Evolutionary conservation across 768 basidiomycete genomes (phyloP).

Genomic region (Dictyophora rubrovolvata): DNA sequence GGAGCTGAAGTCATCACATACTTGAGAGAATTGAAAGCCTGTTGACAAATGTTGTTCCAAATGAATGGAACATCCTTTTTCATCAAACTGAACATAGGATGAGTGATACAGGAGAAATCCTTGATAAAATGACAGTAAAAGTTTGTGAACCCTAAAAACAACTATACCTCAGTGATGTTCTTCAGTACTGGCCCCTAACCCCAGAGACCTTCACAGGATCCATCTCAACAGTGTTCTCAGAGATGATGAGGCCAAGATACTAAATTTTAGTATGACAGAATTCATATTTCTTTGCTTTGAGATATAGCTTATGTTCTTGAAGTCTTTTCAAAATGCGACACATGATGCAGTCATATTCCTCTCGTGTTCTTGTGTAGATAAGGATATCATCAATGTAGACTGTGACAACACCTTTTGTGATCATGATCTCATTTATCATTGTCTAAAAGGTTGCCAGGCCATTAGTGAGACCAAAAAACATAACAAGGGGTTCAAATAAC

Average conservation of each 20-base stretch:
- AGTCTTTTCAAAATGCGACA: background rate
- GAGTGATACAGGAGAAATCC: slow-evolving; percentile 17
- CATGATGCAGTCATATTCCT: slow-evolving; percentile 4
- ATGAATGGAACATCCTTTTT: slow-evolving; percentile 12
- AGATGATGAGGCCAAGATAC: background rate
- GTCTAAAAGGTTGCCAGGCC: slow-evolving; percentile 18
- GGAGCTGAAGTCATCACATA: slow-evolving; percentile 19
- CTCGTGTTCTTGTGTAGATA: slow-evolving; percentile 16
- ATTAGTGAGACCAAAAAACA: slow-evolving; percentile 20
- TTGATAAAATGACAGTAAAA: slow-evolving; percentile 34
- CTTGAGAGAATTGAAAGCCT: slow-evolving; percentile 5
- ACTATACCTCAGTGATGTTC: slow-evolving; percentile 22
- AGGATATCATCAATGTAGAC: slow-evolving; percentile 39
- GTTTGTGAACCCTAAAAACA: slow-evolving; percentile 36
- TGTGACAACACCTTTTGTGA: slow-evolving; percentile 26
- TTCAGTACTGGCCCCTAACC: background rate
- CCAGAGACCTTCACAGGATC: background rate
- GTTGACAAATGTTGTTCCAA: background rate
- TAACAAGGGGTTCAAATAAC: slow-evolving; percentile 20
- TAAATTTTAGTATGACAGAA: background rate
- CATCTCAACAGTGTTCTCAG: background rate
- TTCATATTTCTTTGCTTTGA: background rate
- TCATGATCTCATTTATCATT: slow-evolving; percentile 17
- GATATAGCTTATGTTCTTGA: background rate
- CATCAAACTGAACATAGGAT: slow-evolving; percentile 12